These are phyloP conservation scores for Pestalotiopsis sp. DNA, from an alignment of 2,329 filamentous ascomycete genomes.

Conservation along the genomic window DNA sequence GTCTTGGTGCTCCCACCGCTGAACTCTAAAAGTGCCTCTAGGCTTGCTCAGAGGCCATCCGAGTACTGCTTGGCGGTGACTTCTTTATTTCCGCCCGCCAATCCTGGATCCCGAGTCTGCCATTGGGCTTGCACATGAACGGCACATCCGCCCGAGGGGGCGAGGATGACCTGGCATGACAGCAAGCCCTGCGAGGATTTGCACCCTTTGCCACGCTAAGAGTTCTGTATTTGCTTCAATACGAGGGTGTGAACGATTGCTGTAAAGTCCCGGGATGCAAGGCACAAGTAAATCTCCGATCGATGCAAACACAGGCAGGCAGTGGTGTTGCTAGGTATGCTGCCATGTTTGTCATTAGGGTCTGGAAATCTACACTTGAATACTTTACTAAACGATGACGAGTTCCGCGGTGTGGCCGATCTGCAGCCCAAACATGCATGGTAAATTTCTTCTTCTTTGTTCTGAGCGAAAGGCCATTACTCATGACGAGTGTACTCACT, in stretches of 20 bases:
- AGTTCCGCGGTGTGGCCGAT: neutral
- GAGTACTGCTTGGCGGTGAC: neutral
- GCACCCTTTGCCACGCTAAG: neutral
- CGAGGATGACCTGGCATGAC: neutral
- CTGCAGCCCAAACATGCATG: neutral
- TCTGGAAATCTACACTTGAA: neutral
- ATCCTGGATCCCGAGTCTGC: neutral
- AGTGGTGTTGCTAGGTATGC: neutral
- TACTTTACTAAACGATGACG: neutral
- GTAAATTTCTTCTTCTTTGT: neutral
- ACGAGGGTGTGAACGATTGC: neutral
- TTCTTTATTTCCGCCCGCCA: neutral
- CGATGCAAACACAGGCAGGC: neutral
- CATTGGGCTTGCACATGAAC: neutral
- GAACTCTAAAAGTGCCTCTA: neutral
- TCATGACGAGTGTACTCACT: neutral
- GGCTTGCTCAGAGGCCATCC: neutral
- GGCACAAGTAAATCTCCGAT: neutral
- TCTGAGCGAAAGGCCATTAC: neutral
- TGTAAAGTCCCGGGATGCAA: neutral
- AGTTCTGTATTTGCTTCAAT: neutral
- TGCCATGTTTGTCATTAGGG: neutral
- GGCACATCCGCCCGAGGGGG: neutral
- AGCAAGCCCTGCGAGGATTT: neutral
- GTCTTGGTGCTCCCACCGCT: neutral